Percentiles rank a stretch among this genome's conserved stretches.
These are phyloP conservation scores for Scheffersomyces segobiensis DNA, from an alignment of 1,139 yeast genomes.

Conservation along the genomic window DNA sequence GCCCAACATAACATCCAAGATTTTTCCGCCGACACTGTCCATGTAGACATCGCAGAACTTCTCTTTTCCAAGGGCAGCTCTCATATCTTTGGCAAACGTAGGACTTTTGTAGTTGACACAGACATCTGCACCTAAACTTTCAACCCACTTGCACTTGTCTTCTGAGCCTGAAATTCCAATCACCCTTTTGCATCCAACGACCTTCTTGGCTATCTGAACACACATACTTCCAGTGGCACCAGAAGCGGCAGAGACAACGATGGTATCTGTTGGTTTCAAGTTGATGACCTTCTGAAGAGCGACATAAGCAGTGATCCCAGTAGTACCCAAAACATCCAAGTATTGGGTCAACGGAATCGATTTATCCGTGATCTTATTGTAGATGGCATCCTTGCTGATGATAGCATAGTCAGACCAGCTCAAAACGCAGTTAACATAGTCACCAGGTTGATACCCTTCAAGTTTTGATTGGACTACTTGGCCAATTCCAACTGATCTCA, in stretches of 20 bases:
- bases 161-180: slow-evolving; percentile 32
- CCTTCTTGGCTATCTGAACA: slow-evolving; percentile 31
- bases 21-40: slow-evolving; percentile 67
- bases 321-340: slow-evolving; percentile 42
- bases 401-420: slow-evolving; percentile 15
- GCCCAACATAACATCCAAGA: slow-evolving; percentile 48
- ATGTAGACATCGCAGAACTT: slow-evolving; percentile 33
- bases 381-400: slow-evolving; percentile 4
- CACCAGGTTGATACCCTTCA: slow-evolving; percentile 8
- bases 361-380: slow-evolving; percentile 10
- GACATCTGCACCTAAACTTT: slow-evolving; percentile 31
- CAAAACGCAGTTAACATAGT: slow-evolving; percentile 9
- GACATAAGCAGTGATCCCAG: slow-evolving; percentile 33
- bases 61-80: slow-evolving; percentile 15
- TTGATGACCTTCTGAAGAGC: slow-evolving; percentile 26
- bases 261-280: slow-evolving; percentile 24
- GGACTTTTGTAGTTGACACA: slow-evolving; percentile 24
- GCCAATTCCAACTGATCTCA: slow-evolving; percentile 47
- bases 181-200: slow-evolving; percentile 27
- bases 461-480: slow-evolving; percentile 11
- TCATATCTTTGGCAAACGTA: slow-evolving; percentile 11
- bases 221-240: slow-evolving; percentile 35
- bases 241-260: slow-evolving; percentile 32
- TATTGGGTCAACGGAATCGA: slow-evolving; percentile 28
- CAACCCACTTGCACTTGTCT: slow-evolving; percentile 30